Evolutionary conservation across 768 basidiomycete species (phyloP).

Genomic region (Xerocomellus chrysenteron): DNA sequence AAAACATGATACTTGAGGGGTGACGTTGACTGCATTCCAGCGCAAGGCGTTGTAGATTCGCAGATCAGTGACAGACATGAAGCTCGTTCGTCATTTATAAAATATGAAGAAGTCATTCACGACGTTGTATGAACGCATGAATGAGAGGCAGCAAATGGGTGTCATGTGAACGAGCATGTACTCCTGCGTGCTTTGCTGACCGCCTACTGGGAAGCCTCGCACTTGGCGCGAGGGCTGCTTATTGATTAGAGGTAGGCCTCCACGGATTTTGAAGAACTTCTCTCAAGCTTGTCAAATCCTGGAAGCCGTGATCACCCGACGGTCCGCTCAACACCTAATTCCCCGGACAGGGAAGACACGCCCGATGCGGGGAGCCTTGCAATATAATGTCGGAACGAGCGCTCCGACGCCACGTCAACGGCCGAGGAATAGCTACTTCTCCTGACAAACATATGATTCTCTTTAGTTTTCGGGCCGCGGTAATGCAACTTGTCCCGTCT

Average conservation of each 20-base stretch:
- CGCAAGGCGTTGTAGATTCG: not conserved
- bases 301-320: constrained; percentile 11
- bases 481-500: not conserved
- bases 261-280: constrained; percentile 13
- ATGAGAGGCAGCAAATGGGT: constrained; percentile 3
- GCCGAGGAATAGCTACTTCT: not conserved
- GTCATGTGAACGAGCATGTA: constrained; percentile 5
- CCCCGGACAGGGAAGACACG: constrained; percentile 19
- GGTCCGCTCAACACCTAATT: constrained; percentile 14
- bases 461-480: not conserved
- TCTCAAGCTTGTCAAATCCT: constrained; percentile 11
- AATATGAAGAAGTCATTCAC: not conserved
- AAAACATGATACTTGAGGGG: not conserved
- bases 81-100: not conserved
- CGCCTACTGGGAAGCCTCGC: constrained; percentile 21
- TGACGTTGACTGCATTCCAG: not conserved
- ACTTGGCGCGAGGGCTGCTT: constrained; percentile 10
- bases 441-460: not conserved
- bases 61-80: constrained; percentile 5
- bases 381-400: constrained; percentile 7
- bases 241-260: constrained; percentile 12
- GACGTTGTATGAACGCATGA: not conserved
- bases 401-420: constrained; percentile 15
- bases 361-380: not conserved
- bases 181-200: constrained; percentile 18